Percentiles rank a stretch among this genome's conserved stretches.
These are phyloP conservation scores for Gelatoporia subvermispora DNA, from an alignment of 768 basidiomycete genomes.

Conservation along the genomic window DNA sequence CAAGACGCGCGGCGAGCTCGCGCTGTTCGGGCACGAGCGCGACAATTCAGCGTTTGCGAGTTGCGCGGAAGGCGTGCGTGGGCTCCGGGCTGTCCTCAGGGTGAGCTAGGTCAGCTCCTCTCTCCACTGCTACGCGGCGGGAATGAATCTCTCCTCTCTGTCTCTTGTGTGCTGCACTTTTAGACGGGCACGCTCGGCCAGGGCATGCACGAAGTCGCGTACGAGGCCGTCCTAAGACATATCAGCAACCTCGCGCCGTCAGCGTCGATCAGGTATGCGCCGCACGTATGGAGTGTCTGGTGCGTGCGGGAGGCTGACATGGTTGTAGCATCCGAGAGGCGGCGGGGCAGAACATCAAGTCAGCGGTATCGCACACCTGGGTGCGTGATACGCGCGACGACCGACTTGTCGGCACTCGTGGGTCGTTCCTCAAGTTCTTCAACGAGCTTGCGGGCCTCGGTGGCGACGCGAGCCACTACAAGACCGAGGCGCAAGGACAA, in stretches of 20 bases:
- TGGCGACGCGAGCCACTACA: conserved; percentile 75
- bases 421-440: conserved; percentile 55
- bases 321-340: conserved; percentile 71
- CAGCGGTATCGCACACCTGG: conserved; percentile 76
- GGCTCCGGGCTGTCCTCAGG: conserved; percentile 63
- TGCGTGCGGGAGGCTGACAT: not conserved
- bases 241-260: conserved; percentile 64
- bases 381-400: conserved; percentile 74
- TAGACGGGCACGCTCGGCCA: conserved; percentile 12
- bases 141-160: conserved; percentile 9
- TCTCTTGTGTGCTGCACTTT: conserved; percentile 4
- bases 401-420: conserved; percentile 54
- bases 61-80: conserved; percentile 58
- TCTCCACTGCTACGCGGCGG: conserved; percentile 6
- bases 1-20: conserved; percentile 63
- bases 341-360: conserved; percentile 79
- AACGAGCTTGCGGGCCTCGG: conserved; percentile 78
- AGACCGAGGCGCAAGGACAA: conserved; percentile 63
- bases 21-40: conserved; percentile 67
- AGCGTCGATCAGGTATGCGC: conserved; percentile 74
- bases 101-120: conserved; percentile 58
- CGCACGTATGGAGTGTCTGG: not conserved
- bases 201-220: conserved; percentile 74
- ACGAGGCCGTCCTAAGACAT: conserved; percentile 77
- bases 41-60: conserved; percentile 81